A percentile compares a stretch with the other conserved stretches of the same genome.
Evolutionary conservation across 2,329 filamentous ascomycete species (phyloP).

Genomic region (Phialophora chinensis): DNA sequence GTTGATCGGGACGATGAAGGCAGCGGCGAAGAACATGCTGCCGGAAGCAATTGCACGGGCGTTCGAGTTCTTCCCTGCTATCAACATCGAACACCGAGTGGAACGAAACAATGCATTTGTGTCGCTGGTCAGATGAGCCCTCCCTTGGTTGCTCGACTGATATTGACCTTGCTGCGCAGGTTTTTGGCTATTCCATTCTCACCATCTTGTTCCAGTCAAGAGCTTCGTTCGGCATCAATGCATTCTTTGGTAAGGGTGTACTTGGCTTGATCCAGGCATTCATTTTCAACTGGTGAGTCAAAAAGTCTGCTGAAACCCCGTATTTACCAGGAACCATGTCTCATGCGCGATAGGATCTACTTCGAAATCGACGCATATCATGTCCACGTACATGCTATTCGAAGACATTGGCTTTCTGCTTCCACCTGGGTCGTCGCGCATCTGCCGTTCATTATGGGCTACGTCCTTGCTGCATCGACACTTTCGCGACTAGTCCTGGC

Average conservation of each 20-base stretch:
- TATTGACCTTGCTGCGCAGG: neutral
- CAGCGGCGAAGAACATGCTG: slow-evolving; percentile 2
- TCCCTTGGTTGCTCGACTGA: neutral
- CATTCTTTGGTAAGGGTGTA: slow-evolving; percentile 66
- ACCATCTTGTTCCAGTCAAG: slow-evolving; percentile 50
- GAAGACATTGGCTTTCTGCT: slow-evolving; percentile 54
- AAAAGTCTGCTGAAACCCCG: neutral
- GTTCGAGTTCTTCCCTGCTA: slow-evolving; percentile 66
- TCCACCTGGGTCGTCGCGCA: slow-evolving; percentile 63
- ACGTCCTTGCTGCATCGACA: slow-evolving; percentile 62
- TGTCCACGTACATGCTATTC: slow-evolving; percentile 66
- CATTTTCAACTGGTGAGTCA: slow-evolving; percentile 28
- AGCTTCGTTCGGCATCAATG: slow-evolving; percentile 34
- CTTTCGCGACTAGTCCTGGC: slow-evolving; percentile 65
- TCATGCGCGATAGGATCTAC: slow-evolving; percentile 55
- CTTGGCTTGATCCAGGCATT: slow-evolving; percentile 53
- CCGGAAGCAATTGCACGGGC: slow-evolving; percentile 22
- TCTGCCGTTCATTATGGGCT: slow-evolving; percentile 68
- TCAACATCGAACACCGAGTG: slow-evolving; percentile 70
- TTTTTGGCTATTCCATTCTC: slow-evolving; percentile 67
- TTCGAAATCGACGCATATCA: slow-evolving; percentile 67
- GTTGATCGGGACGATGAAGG: slow-evolving; percentile 48
- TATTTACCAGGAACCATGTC: neutral
- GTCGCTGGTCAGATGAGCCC: slow-evolving; percentile 53
- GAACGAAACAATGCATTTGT: slow-evolving; percentile 70